A percentile compares a stretch with the other conserved stretches of the same genome.
phyloP scores from a whole-genome alignment of 495 filamentous ascomycete genomes.

The Thozetella sp. region DNA sequence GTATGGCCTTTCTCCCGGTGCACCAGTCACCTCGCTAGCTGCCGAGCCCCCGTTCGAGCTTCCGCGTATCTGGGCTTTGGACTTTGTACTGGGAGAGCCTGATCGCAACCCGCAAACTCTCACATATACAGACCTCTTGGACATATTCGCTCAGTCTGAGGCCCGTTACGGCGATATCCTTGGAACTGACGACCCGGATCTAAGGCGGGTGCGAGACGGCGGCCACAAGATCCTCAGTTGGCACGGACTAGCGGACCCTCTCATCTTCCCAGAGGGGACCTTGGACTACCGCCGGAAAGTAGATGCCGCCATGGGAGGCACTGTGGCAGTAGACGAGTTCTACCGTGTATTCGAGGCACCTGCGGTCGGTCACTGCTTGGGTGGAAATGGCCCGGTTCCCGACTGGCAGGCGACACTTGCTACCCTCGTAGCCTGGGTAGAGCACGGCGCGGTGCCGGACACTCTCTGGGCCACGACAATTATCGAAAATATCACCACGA shows the following conservation, averaged over 20 bases:
- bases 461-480: slow-evolving; percentile 18
- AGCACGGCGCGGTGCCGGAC: slow-evolving; percentile 34
- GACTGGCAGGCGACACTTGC: slow-evolving; percentile 15
- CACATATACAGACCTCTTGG: neutral
- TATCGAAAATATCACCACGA: slow-evolving; percentile 12
- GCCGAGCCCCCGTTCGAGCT: neutral
- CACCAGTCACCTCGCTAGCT: slow-evolving; percentile 10
- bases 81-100: slow-evolving; percentile 11
- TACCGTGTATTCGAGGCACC: slow-evolving; percentile 35
- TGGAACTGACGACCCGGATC: slow-evolving; percentile 35
- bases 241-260: slow-evolving; percentile 34
- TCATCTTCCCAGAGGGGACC: slow-evolving; percentile 29
- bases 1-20: slow-evolving; percentile 24
- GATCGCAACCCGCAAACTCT: slow-evolving; percentile 18
- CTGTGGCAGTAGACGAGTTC: slow-evolving; percentile 23
- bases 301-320: slow-evolving; percentile 20
- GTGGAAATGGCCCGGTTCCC: slow-evolving; percentile 19
- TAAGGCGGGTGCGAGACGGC: slow-evolving; percentile 26
- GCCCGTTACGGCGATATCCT: slow-evolving; percentile 33
- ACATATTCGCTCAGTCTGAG: slow-evolving; percentile 22
- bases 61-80: slow-evolving; percentile 10
- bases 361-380: slow-evolving; percentile 29
- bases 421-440: slow-evolving; percentile 42
- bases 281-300: slow-evolving; percentile 25
- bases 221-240: slow-evolving; percentile 43